phyloP scores from a whole-genome alignment of 1,284 basidiomycete genomes.

The Trametes polyzona region DNA sequence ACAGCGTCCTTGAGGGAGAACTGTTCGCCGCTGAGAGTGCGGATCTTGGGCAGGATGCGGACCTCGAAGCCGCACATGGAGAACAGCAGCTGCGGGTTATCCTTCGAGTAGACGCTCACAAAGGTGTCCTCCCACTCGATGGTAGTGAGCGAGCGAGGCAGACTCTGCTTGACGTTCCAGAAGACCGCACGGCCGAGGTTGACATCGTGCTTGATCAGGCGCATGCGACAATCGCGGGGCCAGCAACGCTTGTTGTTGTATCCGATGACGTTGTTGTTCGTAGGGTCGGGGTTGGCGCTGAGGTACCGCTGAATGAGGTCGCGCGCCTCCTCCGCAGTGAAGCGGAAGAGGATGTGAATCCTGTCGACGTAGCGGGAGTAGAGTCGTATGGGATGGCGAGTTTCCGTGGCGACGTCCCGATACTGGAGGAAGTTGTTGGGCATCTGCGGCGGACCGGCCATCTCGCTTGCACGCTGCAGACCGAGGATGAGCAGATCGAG shows the following conservation, averaged over 20 bases:
- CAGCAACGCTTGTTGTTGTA: slow-evolving; percentile 99
- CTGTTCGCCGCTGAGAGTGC: slow-evolving; percentile 94
- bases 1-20: slow-evolving; percentile 97
- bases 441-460: slow-evolving; percentile 94
- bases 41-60: slow-evolving; percentile 93
- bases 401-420: slow-evolving; percentile 91
- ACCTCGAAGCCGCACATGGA: slow-evolving; percentile 99
- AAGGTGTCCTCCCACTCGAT: slow-evolving; percentile 99
- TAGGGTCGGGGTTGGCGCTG: slow-evolving; percentile 96
- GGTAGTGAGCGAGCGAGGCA: slow-evolving; percentile 95
- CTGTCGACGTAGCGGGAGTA: slow-evolving; percentile 96
- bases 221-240: slow-evolving; percentile 99
- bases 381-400: slow-evolving; percentile 90
- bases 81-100: slow-evolving; percentile 98
- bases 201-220: slow-evolving; percentile 99
- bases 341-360: slow-evolving; percentile 95
- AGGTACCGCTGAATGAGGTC: slow-evolving; percentile 98
- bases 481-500: slow-evolving; percentile 93
- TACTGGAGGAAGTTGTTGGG: slow-evolving; percentile 98
- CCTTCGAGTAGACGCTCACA: slow-evolving; percentile 94
- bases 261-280: slow-evolving; percentile 98
- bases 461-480: slow-evolving; percentile 92
- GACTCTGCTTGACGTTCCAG: slow-evolving; percentile 99
- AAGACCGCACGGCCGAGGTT: slow-evolving; percentile 98
- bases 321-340: slow-evolving; percentile 96